phyloP scores from a whole-genome alignment of 2,329 filamentous ascomycete genomes.

The Trichoderma asperellum region DNA sequence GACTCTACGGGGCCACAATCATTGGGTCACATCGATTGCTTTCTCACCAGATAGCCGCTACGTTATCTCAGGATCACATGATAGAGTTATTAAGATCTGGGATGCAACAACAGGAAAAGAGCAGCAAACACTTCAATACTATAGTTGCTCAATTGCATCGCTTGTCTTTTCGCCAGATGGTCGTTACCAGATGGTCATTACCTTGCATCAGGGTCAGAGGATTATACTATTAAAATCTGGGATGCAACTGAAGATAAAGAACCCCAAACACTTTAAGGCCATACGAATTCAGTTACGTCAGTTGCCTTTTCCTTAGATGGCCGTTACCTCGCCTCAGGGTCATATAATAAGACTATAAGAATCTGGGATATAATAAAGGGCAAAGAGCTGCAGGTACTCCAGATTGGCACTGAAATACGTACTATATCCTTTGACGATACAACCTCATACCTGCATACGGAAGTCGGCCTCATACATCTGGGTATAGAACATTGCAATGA shows the following conservation, averaged over 20 bases:
- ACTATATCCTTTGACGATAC: not conserved
- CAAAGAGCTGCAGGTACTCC: not conserved
- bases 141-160: not conserved
- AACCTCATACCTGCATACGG: not conserved
- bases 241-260: not conserved
- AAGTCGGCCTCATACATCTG: not conserved
- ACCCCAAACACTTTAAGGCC: not conserved
- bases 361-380: not conserved
- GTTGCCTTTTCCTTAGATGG: not conserved
- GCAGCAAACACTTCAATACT: not conserved
- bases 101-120: not conserved
- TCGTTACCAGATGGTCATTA: not conserved
- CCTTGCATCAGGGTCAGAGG: not conserved
- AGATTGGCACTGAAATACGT: not conserved
- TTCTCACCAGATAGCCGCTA: not conserved
- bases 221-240: not conserved
- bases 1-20: not conserved
- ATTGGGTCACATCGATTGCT: not conserved
- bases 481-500: not conserved
- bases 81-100: not conserved
- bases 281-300: not conserved
- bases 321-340: not conserved
- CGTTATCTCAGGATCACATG: not conserved
- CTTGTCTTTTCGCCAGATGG: not conserved
- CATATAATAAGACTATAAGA: not conserved